Evolutionary conservation across 495 filamentous ascomycete species (phyloP).

Genomic region (Aspergillus indologenus): DNA sequence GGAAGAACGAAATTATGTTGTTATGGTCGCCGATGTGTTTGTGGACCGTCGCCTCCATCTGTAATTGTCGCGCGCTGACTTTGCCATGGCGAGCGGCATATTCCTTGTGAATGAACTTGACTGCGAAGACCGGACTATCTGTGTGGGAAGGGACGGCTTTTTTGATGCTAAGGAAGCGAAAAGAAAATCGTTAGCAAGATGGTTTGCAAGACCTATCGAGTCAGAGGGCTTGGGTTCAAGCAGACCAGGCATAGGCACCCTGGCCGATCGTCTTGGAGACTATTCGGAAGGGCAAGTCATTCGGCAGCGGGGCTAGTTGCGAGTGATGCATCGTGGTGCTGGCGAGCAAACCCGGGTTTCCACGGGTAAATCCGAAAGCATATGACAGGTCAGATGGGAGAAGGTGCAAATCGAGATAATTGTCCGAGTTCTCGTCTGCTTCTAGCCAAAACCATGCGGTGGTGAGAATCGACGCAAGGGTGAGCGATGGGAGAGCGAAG

Average conservation of each 20-base stretch:
- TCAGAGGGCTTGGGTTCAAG: background rate
- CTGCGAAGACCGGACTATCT: constrained; percentile 78
- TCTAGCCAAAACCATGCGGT: constrained; percentile 2
- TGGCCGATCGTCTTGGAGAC: constrained; percentile 94
- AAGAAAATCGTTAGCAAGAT: constrained; percentile 11
- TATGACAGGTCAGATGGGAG: background rate
- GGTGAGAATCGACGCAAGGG: constrained; percentile 17
- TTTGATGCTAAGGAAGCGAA: constrained; percentile 64
- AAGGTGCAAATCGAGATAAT: background rate
- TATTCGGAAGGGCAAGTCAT: constrained; percentile 85
- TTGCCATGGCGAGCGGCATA: constrained; percentile 86
- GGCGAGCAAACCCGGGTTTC: background rate
- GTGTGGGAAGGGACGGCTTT: constrained; percentile 76
- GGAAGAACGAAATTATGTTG: constrained; percentile 91
- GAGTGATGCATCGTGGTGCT: constrained; percentile 68
- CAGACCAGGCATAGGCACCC: constrained; percentile 95
- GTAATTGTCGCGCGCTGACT: constrained; percentile 81
- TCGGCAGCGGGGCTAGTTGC: constrained; percentile 83
- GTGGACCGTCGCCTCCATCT: constrained; percentile 86
- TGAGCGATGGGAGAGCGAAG: constrained; percentile 11
- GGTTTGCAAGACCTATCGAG: background rate
- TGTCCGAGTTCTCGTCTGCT: background rate
- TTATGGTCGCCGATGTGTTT: constrained; percentile 80
- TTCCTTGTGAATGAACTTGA: constrained; percentile 97
- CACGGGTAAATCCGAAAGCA: background rate